These are phyloP conservation scores for Fusarium praegraminearum DNA, from an alignment of 2,329 filamentous ascomycete genomes.

Conservation along the genomic window DNA sequence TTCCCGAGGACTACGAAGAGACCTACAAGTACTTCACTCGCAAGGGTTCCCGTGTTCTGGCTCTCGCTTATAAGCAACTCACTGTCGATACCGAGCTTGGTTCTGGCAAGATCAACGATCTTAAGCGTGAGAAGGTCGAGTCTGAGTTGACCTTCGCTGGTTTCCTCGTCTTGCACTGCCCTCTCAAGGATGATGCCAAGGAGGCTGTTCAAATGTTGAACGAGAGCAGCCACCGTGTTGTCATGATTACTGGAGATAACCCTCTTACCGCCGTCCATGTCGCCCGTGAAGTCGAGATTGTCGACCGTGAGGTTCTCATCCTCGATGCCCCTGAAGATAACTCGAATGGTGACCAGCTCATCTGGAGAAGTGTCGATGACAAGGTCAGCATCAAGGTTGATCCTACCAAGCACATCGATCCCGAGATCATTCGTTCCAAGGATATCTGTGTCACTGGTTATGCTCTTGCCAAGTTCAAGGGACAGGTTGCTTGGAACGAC, in stretches of 20 bases:
- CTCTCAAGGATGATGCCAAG: conserved; percentile 95
- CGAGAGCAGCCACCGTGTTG: conserved; percentile 96
- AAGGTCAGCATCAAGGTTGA: conserved; percentile 88
- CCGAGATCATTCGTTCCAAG: conserved; percentile 83
- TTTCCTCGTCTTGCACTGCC: conserved; percentile 94
- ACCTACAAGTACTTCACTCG: conserved; percentile 98
- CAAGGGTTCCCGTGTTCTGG: conserved; percentile 93
- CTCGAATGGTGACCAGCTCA: conserved; percentile 79
- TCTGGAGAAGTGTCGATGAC: conserved; percentile 97
- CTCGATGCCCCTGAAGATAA: conserved; percentile 95
- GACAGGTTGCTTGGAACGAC: conserved; percentile 78
- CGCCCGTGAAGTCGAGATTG: conserved; percentile 94
- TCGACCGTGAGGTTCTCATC: conserved; percentile 94
- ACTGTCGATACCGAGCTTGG: conserved; percentile 84
- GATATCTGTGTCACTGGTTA: conserved; percentile 97
- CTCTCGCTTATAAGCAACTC: conserved; percentile 93
- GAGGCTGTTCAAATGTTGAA: conserved; percentile 96
- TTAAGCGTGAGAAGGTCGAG: conserved; percentile 94
- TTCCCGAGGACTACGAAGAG: conserved; percentile 92
- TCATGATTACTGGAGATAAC: conserved; percentile 99
- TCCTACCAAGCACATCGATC: conserved; percentile 81
- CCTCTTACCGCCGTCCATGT: conserved; percentile 96
- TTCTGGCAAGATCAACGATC: conserved; percentile 86
- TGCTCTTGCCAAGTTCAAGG: conserved; percentile 89
- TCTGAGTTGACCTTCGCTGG: conserved; percentile 87